Percentiles rank a stretch among this genome's conserved stretches.
These are phyloP conservation scores for Clavariopsis aquatica DNA, from an alignment of 495 filamentous ascomycete species.

Conservation along the genomic window DNA sequence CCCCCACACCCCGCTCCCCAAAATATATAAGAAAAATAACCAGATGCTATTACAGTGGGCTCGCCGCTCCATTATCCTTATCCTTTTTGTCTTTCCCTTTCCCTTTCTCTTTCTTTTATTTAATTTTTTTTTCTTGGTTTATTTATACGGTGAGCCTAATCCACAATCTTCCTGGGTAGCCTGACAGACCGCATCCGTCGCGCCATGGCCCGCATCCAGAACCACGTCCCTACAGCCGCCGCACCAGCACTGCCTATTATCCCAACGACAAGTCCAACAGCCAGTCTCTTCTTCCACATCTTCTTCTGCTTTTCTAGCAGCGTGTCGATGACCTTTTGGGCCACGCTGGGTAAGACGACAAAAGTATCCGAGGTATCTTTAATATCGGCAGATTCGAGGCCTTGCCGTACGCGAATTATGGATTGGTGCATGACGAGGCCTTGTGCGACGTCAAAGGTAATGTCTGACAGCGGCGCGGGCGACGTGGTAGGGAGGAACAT, in stretches of 20 bases:
- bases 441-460: not conserved
- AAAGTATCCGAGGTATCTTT: not conserved
- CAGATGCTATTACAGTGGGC: too few species aligned
- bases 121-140: not conserved
- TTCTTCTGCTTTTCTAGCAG: not conserved
- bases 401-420: not conserved
- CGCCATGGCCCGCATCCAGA: not conserved
- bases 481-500: not conserved
- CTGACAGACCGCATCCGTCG: not conserved
- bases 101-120: not conserved
- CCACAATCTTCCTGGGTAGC: not conserved
- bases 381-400: not conserved
- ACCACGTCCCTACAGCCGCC: not conserved
- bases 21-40: too few species aligned
- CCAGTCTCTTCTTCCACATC: not conserved
- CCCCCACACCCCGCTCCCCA: not conserved
- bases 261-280: not conserved
- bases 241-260: not conserved
- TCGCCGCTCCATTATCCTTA: too few species aligned
- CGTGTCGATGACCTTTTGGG: not conserved
- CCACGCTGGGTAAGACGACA: not conserved
- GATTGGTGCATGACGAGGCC: not conserved
- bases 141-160: not conserved
- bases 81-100: too few species aligned
- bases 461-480: not conserved